Base-by-base conservation (phyloP, 768 basidiomycete species). In the Lactarius hengduanensis region DNA sequence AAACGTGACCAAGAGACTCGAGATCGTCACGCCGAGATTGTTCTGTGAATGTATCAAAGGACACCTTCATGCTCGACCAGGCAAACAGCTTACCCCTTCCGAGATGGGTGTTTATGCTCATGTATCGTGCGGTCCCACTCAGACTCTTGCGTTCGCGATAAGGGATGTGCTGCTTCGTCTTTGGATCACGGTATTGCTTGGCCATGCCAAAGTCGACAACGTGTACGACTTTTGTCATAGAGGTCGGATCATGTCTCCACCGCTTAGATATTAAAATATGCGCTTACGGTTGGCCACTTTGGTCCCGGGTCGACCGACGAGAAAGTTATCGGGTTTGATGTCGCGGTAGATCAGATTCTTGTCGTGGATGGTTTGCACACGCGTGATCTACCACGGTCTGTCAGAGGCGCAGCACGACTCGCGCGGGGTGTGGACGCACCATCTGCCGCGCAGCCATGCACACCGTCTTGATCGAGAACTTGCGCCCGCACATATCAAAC, bases 191-290 rank as follows among this genome's bases (percentile, higher is more conserved):
- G 75, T 98, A 99, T 77, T 98, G 96, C 78, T 98, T 98, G 32
- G 97, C 97, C 97, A 99, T 98, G 54, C 97, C 97, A 75, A 99
- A 98, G 77, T 99, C 97, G 63, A 99, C 96, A 59, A 93, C 90
- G 73, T 99, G 96, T 64, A 99, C 82, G 59, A 89, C 90, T 92
- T 32, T 32, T 11, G 18, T 36, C 13, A 6, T 53, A 13, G 13
- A 57, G 9, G 47, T 58, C 53, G 13, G 61, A 56, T 22, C 40
- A 30, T 34, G n/a, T 57, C 22, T 8, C 58, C 22, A 28, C 50
- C 15, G 47, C n/a, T 47, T 47, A 13, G 43, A 55, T 45, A 38
- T 38, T 38, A 38, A 28, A 32, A 57, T 47, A 60, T 47, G 41
- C 38, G 76, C 84, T 72, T 59, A 94, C 91, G 79, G 70, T 96